These are phyloP conservation scores for Pulveroboletus sp. DNA, from an alignment of 768 basidiomycete genomes.

Conservation along the genomic window DNA sequence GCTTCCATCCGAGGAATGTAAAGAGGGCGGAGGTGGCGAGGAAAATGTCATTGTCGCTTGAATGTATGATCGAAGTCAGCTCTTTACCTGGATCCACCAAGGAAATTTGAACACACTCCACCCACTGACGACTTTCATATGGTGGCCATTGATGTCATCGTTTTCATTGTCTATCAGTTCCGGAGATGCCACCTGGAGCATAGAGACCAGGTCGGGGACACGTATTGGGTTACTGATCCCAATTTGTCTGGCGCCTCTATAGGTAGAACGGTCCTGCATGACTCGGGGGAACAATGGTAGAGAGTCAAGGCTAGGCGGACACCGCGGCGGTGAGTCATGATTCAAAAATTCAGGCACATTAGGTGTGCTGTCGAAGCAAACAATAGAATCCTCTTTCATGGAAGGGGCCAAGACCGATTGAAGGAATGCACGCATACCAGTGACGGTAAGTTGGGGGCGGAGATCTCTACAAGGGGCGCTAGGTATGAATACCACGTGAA, in stretches of 20 bases:
- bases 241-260: no score
- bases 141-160: conserved; percentile 42
- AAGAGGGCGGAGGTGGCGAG: conserved; percentile 37
- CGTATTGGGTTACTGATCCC: conserved; percentile 10
- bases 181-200: conserved; percentile 21
- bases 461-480: conserved; percentile 27
- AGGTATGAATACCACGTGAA: neutral
- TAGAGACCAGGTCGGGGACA: conserved; percentile 26
- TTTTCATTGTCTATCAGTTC: conserved; percentile 38
- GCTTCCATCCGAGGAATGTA: conserved; percentile 37
- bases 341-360: conserved; percentile 31
- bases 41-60: conserved; percentile 39
- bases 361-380: conserved; percentile 12
- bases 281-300: conserved; percentile 48
- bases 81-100: neutral
- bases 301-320: conserved; percentile 26
- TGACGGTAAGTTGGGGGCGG: conserved; percentile 29
- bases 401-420: conserved; percentile 22
- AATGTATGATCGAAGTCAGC: conserved; percentile 6
- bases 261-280: conserved; percentile 2
- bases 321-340: conserved; percentile 26
- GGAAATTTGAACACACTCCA: conserved; percentile 49
- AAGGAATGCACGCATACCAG: conserved; percentile 27
- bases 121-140: conserved; percentile 60
- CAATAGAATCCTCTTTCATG: conserved; percentile 9